phyloP scores from a whole-genome alignment of 192 early-diverging fungal species.

The Backusella psychrophila region DNA sequence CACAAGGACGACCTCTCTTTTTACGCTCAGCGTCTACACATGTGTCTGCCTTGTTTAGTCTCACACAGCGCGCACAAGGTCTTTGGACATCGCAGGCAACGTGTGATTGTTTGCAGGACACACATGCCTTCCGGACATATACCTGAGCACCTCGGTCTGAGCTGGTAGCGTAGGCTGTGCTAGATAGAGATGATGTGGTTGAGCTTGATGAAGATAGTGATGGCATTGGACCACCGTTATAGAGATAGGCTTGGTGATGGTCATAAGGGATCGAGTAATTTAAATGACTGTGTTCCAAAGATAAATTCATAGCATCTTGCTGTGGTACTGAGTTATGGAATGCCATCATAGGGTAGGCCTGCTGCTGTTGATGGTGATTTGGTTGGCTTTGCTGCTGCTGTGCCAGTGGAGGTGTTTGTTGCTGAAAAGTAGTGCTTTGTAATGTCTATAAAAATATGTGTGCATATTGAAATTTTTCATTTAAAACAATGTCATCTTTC shows the following conservation, averaged over 20 bases:
- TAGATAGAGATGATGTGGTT: background rate
- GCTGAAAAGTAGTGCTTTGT: background rate
- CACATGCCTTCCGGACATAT: conserved; percentile 38
- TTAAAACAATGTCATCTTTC: background rate
- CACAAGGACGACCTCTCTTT: conserved; percentile 53
- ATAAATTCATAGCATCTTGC: background rate
- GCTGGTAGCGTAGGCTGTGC: background rate
- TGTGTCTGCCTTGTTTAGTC: conserved; percentile 44
- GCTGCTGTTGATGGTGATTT: background rate
- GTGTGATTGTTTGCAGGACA: conserved; percentile 37
- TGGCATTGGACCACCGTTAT: background rate
- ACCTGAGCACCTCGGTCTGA: conserved; percentile 7
- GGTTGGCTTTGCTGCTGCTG: background rate
- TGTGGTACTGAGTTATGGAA: background rate
- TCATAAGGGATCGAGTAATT: conserved; percentile 6
- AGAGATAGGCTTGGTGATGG: conserved; percentile 4
- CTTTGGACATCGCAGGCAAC: conserved; percentile 46
- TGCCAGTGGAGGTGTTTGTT: background rate
- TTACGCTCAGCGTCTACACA: conserved; percentile 57
- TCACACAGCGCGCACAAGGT: conserved; percentile 53
- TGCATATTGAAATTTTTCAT: background rate
- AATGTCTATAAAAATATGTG: background rate
- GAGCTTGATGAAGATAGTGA: conserved; percentile 2
- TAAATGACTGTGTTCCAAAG: background rate
- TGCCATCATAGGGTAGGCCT: conserved; percentile 13